Evolutionary conservation across 495 filamentous ascomycete species (phyloP), one percentile per base, ranked within the genome.

Genomic region (Penicillium arizonense): DNA sequence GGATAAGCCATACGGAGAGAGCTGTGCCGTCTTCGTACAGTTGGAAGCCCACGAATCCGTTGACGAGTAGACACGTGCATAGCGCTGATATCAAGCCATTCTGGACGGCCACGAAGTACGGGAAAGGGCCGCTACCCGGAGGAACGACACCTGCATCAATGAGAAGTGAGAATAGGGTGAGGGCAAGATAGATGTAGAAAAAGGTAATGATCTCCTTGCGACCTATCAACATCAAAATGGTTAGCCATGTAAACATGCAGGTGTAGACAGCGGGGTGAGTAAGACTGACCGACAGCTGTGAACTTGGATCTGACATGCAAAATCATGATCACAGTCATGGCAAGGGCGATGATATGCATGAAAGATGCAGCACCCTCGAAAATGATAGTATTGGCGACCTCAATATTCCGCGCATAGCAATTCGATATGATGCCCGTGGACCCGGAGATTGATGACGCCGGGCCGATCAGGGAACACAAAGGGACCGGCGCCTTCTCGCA

Each of bases 31-130:
- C 94, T 70, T 99, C 94, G 69, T 97, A 99, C 5, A 99, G 81
- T 72, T 97, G 95, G 74, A 97, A 99, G 33, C 94, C 94, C 36
- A 99, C 93, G 66, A 99, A 99, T 26, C 95, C 94, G 68, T 97
- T 97, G 77, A 99, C 88, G 50, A 97, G 74, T 36, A 99, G 78
- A 70, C 87, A 95, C 9, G 88, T 92, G 67, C 90, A 89, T 16
- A 94, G 76, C 10, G 94, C 91, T 14, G 91, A 96, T n/a, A 84
- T 76, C 52, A 99, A 78, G n/a, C 95, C 94, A 55, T 83, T 84
- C 64, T 99, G 94, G 12, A 86, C 85, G 26, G 93, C 88, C 57
- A 87, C 86, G 59, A 99, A 97, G 73, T 96, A 99, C 3, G 91
- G 86, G 62, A 91, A 97, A 4, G 88, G 79, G 4, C 71, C 76